Base-by-base conservation (phyloP, 1,284 basidiomycete genomes). In the Irpex lacteus region DNA sequence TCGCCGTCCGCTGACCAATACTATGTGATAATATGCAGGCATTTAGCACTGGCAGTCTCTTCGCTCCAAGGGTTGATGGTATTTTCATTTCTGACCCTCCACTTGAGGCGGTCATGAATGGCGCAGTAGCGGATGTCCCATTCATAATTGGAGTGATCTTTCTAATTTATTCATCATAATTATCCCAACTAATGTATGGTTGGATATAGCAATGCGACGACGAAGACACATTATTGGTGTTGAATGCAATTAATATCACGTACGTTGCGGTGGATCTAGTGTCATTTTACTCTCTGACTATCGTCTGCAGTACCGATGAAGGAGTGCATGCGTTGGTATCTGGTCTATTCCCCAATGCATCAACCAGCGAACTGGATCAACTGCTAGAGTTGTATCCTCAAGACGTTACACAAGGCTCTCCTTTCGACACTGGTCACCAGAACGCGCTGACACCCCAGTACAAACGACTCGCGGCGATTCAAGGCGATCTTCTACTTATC, bases 401-500 rank as follows among this genome's bases (percentile, higher is more conserved):
- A 2, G 80, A 84, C 63, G 71, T 79, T 49, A 74, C 73, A 0
- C 68, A 80, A 68, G 84, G 85, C 3, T 85, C 85, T 0, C 85
- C 85, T 0, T 87, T 80, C 67, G 73, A 77, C 61, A 86, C 85
- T 0, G 78, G 82, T 0, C 63, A 73, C 37, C 53, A 77, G 3
- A 82, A 85, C 64, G 77, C 75, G 0, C 63, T 86, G 15, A 78
- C 80, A 0, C 80, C 81, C 0, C 75, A 85, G 63, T 85, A 75
- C 73, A 84, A 86, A 70, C 75, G 85, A 15, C 68, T 86, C 2
- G 79, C 84, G 3, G 76, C 83, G 0, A 74, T 86, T 63, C 74
- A 75, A 55, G 84, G 83, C 0, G 85, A 86, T 63, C 70, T 74
- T 3, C 75, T 80, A 0, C 85, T 87, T 72, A 83, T 85, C 62